Evolutionary conservation across 225 moss, liverwort and hornwort genomes (phyloP).

Genomic region (Neckera pumila): DNA sequence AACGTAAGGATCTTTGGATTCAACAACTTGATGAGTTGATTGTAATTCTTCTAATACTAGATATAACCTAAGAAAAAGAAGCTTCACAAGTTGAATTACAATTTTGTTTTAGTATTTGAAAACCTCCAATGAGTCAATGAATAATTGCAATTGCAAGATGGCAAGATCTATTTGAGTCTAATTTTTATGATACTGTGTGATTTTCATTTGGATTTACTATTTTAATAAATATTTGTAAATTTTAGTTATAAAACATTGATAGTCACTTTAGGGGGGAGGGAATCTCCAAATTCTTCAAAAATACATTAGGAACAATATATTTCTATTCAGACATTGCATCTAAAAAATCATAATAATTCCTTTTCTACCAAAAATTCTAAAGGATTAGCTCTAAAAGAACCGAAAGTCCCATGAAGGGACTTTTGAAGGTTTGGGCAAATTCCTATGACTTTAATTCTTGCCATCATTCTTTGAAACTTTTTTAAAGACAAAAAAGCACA

Average conservation of each 20-base stretch:
- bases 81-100: neutral
- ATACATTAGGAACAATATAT: no score
- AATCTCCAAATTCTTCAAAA: neutral
- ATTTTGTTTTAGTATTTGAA: neutral
- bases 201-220: neutral
- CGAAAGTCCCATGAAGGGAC: rapidly evolving
- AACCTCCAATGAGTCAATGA: neutral
- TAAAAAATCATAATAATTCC: neutral
- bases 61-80: neutral
- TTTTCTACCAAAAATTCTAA: neutral
- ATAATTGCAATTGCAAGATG: neutral
- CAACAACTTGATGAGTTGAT: neutral
- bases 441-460: neutral
- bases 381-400: rapidly evolving
- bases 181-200: neutral
- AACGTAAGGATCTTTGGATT: neutral
- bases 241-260: neutral
- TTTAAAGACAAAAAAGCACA: neutral
- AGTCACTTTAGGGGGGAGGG: rapidly evolving
- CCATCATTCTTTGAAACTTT: no score
- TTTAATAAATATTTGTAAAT: neutral
- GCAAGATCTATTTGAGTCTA: no score
- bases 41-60: neutral
- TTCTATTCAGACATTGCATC: neutral
- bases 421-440: neutral